These are phyloP conservation scores for Quercus robur DNA, from an alignment of 306 rosid species.

Conservation along the genomic window DNA sequence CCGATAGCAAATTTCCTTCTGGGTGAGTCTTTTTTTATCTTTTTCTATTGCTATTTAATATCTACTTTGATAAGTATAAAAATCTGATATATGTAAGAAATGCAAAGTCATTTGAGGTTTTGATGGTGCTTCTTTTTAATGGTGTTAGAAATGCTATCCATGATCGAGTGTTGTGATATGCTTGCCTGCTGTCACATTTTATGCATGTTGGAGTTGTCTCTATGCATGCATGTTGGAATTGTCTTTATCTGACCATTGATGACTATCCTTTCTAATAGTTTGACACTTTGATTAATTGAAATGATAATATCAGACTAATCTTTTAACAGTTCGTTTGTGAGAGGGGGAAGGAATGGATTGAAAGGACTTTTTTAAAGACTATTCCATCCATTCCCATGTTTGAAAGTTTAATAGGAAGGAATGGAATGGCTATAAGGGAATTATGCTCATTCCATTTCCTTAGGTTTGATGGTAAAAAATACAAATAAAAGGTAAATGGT, in stretches of 20 bases:
- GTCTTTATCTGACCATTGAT: background rate
- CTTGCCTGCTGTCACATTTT: background rate
- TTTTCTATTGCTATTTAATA: background rate
- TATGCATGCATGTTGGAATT: background rate
- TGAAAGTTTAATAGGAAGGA: too few relatives aligned
- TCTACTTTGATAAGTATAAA: background rate
- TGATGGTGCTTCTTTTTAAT: constrained; percentile 5
- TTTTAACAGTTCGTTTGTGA: background rate
- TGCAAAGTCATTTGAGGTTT: background rate
- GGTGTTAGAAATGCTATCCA: background rate
- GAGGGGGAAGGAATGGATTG: too few relatives aligned
- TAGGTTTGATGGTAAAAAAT: too few relatives aligned
- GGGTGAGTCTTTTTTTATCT: constrained; percentile 46
- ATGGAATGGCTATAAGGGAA: too few relatives aligned
- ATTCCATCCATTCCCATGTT: too few relatives aligned
- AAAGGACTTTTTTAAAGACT: too few relatives aligned
- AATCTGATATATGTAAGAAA: background rate
- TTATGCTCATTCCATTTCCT: too few relatives aligned
- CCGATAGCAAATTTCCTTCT: constrained; percentile 95
- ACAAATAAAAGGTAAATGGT: too few relatives aligned
- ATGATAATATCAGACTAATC: background rate
- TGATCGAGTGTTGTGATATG: background rate
- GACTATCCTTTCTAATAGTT: background rate
- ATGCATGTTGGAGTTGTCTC: background rate
- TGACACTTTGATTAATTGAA: background rate